phyloP scores from a whole-genome alignment of 257 asterid species.

The Prunella vulgaris region DNA sequence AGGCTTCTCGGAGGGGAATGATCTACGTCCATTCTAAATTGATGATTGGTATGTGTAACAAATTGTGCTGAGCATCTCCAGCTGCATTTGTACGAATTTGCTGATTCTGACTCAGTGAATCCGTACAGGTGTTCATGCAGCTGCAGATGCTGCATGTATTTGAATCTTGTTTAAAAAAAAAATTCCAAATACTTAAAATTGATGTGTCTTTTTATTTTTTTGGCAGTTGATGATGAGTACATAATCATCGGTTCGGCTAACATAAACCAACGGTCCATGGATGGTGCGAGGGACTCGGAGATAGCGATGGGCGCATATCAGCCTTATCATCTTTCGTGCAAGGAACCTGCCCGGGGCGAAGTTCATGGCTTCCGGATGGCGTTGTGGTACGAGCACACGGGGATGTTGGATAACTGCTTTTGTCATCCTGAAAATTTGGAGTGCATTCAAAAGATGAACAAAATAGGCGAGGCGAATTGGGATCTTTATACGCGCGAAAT shows the following conservation, averaged over 20 bases:
- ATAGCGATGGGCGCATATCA: conserved; percentile 82
- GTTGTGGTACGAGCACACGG: conserved; percentile 66
- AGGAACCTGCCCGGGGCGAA: conserved; percentile 57
- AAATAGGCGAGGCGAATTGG: conserved; percentile 44
- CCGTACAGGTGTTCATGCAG: too few relatives aligned
- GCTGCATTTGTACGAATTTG: too few relatives aligned
- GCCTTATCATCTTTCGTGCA: conserved; percentile 47
- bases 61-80: not conserved
- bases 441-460: conserved; percentile 50
- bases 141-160: not conserved
- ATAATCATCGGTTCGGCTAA: conserved; percentile 72
- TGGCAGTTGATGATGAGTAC: conserved; percentile 75
- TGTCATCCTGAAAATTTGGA: conserved; percentile 43
- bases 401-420: conserved; percentile 41
- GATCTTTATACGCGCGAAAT: conserved; percentile 32
- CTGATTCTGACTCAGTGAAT: too few relatives aligned
- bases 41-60: conserved; percentile 54
- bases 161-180: not conserved
- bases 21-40: conserved; percentile 71
- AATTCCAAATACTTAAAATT: not conserved
- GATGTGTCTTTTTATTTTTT: not conserved
- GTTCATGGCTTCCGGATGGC: conserved; percentile 73
- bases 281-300: conserved; percentile 67
- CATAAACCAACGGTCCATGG: conserved; percentile 77
- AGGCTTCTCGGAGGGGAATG: conserved; percentile 60